Evolutionary conservation across 805 yeast genomes (phyloP), one percentile per base, ranked within the genome.

Genomic region (Tetrapisispora namnaoensis): DNA sequence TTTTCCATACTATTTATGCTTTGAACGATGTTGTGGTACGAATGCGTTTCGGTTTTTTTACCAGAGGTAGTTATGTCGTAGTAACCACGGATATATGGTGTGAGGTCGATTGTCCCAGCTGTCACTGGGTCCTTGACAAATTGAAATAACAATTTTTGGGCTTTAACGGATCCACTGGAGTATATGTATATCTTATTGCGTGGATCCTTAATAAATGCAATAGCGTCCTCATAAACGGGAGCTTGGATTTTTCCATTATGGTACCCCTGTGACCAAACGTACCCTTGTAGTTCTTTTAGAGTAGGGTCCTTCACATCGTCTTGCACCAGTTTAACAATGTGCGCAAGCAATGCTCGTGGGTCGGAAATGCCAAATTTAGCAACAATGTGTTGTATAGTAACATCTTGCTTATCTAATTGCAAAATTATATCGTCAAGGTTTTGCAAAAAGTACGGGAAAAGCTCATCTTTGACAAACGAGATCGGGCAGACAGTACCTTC

Each of bases 401-500:
- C 43, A 46, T 58, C 57, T 34, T 45, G 38, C 17, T 17, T n/a
- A 11, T 35, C 42, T 28, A 13, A 54, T 53, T 13, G 48, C 2
- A 55, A 46, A 42, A 79, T 56, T 17, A 73, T 49, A 1, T 58
- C 10, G 37, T 86, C 80, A 22, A 81, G 57, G 52, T 75, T 65
- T 3, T 62, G 46, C 3, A 82, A 62, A 53, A 93, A 90, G 60
- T 77, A 89, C 0, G 96, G 96, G 66, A 80, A 83, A 34, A 90
- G 67, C 2, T 70, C 72, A 28, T 86, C 89, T 57, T 85, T 84
- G 39, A 90, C 98, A 60, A 90, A 90, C 1, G 90, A 75, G 20
- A 90, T 89, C 3, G 96, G 90, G 60, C 97, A 90, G 30, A 90
- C 80, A 0, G 97, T 90, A 17, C 98, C 98, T 62, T 90, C 98